phyloP scores from a whole-genome alignment of 441 rosid genomes.

The Capsella rubella region DNA sequence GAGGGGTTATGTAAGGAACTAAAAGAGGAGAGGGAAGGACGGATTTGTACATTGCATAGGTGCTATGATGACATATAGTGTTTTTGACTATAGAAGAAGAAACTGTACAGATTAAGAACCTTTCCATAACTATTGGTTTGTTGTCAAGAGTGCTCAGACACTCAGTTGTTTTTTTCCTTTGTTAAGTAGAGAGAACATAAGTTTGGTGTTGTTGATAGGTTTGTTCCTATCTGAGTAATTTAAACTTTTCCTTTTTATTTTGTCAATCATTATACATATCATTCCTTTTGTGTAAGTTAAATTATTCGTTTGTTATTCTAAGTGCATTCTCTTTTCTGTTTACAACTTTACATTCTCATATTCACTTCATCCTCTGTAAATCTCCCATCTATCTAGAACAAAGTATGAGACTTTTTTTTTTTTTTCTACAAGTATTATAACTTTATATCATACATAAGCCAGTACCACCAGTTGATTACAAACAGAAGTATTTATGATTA shows the following conservation, averaged over 20 bases:
- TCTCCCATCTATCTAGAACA: not conserved
- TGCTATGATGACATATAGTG: not conserved
- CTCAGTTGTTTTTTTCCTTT: not conserved
- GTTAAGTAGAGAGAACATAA: not conserved
- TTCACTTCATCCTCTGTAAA: not conserved
- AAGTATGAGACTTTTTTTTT: not conserved
- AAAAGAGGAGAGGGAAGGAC: constrained; percentile 15
- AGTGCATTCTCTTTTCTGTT: too few species aligned
- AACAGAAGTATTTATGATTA: too few species aligned
- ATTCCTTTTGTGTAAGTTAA: not conserved
- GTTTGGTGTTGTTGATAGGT: not conserved
- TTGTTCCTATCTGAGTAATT: not conserved
- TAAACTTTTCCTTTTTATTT: not conserved
- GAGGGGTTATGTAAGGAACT: not conserved
- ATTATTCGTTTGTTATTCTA: not conserved
- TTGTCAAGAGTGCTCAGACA: constrained; percentile 11
- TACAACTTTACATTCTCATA: not conserved
- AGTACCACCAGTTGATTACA: too few species aligned
- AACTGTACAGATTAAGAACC: constrained; percentile 9
- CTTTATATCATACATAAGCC: too few species aligned
- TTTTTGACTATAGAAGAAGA: constrained; percentile 21
- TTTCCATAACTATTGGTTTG: not conserved
- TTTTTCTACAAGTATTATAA: too few species aligned
- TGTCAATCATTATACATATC: not conserved
- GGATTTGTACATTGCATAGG: constrained; percentile 24